phyloP scores from a whole-genome alignment of 192 early-diverging fungal species.

The Gryganskiella cystojenkinii region DNA sequence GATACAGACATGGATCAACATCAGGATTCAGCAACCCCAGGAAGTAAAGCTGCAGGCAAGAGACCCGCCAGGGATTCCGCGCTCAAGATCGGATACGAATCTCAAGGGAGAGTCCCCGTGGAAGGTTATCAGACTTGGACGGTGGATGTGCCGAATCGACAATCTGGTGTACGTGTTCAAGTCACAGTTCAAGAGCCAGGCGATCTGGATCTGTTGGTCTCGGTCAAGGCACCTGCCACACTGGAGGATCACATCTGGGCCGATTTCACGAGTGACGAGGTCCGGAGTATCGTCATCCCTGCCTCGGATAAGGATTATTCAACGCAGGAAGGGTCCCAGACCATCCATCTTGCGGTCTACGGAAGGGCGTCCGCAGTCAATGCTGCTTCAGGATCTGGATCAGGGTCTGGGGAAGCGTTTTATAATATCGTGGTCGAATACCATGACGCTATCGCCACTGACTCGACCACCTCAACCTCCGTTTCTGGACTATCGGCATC shows the following conservation, averaged over 20 bases:
- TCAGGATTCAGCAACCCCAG: background rate
- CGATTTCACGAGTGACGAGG: slow-evolving; percentile 46
- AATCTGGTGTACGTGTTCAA: slow-evolving; percentile 26
- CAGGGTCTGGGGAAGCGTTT: background rate
- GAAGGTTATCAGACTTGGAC: slow-evolving; percentile 38
- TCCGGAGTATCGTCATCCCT: slow-evolving; percentile 43
- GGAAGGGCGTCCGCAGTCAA: slow-evolving; percentile 23
- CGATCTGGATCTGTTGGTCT: slow-evolving; percentile 58
- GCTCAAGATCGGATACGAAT: slow-evolving; percentile 29
- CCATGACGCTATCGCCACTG: slow-evolving; percentile 5
- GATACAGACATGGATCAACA: slow-evolving; percentile 30
- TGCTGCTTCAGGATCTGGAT: background rate
- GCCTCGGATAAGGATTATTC: slow-evolving; percentile 46
- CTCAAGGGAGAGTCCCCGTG: slow-evolving; percentile 17
- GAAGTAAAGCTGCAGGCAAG: slow-evolving; percentile 1
- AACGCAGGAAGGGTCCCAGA: slow-evolving; percentile 26
- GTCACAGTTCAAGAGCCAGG: slow-evolving; percentile 31
- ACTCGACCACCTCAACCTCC: background rate
- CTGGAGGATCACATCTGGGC: slow-evolving; percentile 59
- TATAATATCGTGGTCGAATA: background rate
- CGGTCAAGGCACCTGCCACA: slow-evolving; percentile 38
- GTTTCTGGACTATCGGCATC: background rate
- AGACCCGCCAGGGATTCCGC: background rate
- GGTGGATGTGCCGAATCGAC: slow-evolving; percentile 27
- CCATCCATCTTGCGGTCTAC: slow-evolving; percentile 56